Conservation (phyloP, 176 grass and related monocot genomes). For the Urochloa ruziziensis region DNA sequence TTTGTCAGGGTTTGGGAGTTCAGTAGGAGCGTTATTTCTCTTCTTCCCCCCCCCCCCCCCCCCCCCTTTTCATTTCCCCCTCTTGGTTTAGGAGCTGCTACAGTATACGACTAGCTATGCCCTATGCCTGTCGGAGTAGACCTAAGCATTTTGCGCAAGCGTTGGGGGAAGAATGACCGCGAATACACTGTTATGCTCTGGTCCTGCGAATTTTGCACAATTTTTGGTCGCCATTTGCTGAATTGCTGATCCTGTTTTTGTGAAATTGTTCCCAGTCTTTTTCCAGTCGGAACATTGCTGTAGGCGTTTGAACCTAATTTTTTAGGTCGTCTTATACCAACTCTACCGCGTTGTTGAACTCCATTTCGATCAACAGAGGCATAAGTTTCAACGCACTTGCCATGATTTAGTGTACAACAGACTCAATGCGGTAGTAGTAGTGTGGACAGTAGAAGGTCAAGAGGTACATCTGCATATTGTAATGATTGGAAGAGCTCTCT, state of each 20-base stretch:
- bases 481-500: constrained; percentile 25
- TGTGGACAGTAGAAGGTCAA: constrained; percentile 10
- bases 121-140: too few relatives aligned
- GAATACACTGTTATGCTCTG: too few relatives aligned
- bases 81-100: background rate
- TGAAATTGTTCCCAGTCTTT: background rate
- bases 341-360: background rate
- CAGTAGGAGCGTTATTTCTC: background rate
- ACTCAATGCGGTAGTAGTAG: background rate
- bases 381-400: background rate
- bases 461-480: background rate
- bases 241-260: background rate
- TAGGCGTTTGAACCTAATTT: background rate
- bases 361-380: background rate
- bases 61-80: too few relatives aligned
- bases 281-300: background rate
- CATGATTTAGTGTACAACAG: background rate
- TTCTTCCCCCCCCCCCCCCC: too few relatives aligned
- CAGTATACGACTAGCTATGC: too few relatives aligned
- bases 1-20: background rate
- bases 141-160: too few relatives aligned
- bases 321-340: background rate
- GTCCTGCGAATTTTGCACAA: too few relatives aligned
- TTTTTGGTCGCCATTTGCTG: background rate
- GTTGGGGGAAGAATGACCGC: too few relatives aligned